These are phyloP conservation scores for Straminergon stramineum DNA, from an alignment of 225 moss, liverwort and hornwort genomes.

Conservation along the genomic window DNA sequence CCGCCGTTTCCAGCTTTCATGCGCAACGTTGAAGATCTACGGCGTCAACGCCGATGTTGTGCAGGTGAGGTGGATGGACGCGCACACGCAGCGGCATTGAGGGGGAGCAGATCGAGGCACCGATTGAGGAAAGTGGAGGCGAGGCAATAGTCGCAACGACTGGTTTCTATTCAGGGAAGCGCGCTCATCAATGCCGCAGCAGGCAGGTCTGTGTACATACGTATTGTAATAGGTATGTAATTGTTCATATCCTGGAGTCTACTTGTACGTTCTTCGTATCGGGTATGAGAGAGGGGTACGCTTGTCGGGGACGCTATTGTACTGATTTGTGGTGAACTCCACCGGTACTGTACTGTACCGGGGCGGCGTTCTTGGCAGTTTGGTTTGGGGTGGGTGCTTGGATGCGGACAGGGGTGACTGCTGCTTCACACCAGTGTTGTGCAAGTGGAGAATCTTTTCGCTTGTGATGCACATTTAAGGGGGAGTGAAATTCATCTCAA, in stretches of 20 bases:
- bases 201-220: background rate
- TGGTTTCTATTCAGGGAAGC: slow-evolving; percentile 7
- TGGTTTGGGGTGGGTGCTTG: background rate
- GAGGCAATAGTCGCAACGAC: background rate
- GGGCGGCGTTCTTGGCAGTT: background rate
- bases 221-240: background rate
- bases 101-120: slow-evolving; percentile 13
- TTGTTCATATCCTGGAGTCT: background rate
- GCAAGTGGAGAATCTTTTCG: background rate
- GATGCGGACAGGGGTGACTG: background rate
- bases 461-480: background rate
- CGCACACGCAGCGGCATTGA: slow-evolving; percentile 5
- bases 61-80: slow-evolving; percentile 6
- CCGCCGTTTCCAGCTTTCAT: background rate
- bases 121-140: background rate
- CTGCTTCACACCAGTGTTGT: background rate
- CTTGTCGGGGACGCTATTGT: background rate
- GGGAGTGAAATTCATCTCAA: background rate
- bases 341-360: background rate
- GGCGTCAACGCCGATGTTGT: background rate
- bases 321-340: background rate
- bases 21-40: background rate
- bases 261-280: background rate
- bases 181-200: slow-evolving; percentile 12
- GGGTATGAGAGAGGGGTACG: background rate